Base-by-base conservation (phyloP, 2,329 filamentous ascomycete genomes). In the Escovopsis weberi region DNA sequence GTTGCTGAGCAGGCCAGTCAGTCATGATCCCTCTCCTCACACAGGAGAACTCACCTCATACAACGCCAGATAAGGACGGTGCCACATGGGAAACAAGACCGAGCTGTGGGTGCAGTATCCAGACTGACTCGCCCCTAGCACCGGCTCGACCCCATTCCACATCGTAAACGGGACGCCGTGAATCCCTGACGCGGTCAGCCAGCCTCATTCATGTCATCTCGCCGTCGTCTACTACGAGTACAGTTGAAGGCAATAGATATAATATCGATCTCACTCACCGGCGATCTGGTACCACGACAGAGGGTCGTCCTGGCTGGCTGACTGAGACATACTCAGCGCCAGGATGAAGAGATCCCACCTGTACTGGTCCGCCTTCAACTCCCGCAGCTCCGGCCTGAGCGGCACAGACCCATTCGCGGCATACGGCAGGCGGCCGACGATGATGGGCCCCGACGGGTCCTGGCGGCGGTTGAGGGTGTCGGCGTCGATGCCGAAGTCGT, bases 81-180 rank as follows among this genome's bases (percentile, higher is more conserved):
- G 86, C 86, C 86, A 93, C 34, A 79, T 72, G 34, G 81, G 75
- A 56, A 94, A 91, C 12, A 91, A 64, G 35, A 80, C 75, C 2
- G 82, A 83, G 23, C 70, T 74, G 60, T 94, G 86, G 12, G 75
- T 75, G 58, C 86, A 93, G 58, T 87, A 93, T 40, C 85, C 85
- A 12, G 71, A 67, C 34, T 67, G 62, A 44, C 69, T 65, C 45
- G 71, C 74, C 2, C 73, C 74, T 2, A 66, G 54, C 2, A 61
- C 64, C 43, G 68, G 64, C 39, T 61, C 53, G 19, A 77, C 74
- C 32, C 63, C 68, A 28, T 67, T 71, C 70, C 73, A 78, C 11
- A 68, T 57, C 34, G 62, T 50, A 48, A 72, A 74, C 2, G 86
- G 86, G 47, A 81, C 78, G 15, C 85, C 86, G 59, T 94, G 86